Evolutionary conservation across 495 filamentous ascomycete species (phyloP), one percentile per base, ranked within the genome.

Genomic region (Aspergillus nanangensis): DNA sequence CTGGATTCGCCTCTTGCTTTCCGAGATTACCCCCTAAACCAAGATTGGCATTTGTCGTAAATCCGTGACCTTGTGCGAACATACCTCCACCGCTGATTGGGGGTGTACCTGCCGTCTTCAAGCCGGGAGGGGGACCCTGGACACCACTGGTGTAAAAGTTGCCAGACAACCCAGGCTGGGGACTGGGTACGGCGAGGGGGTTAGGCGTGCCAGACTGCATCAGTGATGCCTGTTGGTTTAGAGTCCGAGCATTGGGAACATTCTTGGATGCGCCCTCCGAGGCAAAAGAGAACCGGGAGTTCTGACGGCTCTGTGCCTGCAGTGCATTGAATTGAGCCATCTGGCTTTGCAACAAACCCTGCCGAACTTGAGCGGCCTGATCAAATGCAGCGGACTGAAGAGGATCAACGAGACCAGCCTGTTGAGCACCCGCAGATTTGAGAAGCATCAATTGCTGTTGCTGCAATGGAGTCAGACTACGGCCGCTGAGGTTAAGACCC

Each of bases 21-120:
- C 81, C 79, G 42, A 74, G 65, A 34, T 74, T 80, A 45, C 74
- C 74, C 43, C 86, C 80, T 55, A 93, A 83, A 10, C 80, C 79
- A 41, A 84, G 71, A 48, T 86, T 83, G 43, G 83, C 79, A 37
- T 76, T 79, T 36, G 77, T 69, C 11, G 76, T 76, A 57, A 95
- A 95, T 32, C 87, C 84, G 55, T 88, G 83, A 24, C 82, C 81
- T 59, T 88, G 84, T 15, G 82, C 81, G 52, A 87, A 89, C 77
- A 87, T 87, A 44, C 83, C 82, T 36, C 82, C 83, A 20, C 83
- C 81, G 48, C 75, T 82, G 47, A 87, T 86, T 4, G 93, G 93
- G 38, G 93, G 92, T 9, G 90, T 95, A 23, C 90, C 90, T 1
- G 89, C 87, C 3, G 90, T 90, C 70, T 99, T 97, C 42, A 99